A percentile compares a stretch with the other conserved stretches of the same genome.
These are phyloP conservation scores for Claviceps capensis DNA, from an alignment of 2,329 filamentous ascomycete genomes.

Conservation along the genomic window DNA sequence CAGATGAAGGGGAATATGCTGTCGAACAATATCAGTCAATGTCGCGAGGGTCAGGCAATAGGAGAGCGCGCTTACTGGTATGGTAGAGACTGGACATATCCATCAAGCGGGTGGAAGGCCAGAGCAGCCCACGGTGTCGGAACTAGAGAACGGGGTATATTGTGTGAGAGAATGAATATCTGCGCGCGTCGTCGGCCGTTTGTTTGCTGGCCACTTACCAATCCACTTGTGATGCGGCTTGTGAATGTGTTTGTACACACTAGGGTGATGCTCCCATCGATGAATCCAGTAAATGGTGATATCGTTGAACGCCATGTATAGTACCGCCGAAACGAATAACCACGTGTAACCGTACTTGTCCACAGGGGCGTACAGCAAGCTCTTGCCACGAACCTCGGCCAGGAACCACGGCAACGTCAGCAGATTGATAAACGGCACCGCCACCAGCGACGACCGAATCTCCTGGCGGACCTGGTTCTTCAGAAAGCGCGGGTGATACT, in stretches of 20 bases:
- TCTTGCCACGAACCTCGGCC: conserved; percentile 32
- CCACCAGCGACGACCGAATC: conserved; percentile 27
- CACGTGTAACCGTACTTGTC: conserved; percentile 27
- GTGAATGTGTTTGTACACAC: conserved; percentile 71
- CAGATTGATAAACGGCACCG: conserved; percentile 30
- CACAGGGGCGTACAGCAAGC: conserved; percentile 25
- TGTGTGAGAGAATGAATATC: too few relatives aligned
- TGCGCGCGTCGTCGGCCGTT: too few relatives aligned
- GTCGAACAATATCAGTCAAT: neutral
- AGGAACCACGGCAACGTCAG: conserved; percentile 32
- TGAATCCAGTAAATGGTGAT: conserved; percentile 80
- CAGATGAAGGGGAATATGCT: conserved; percentile 77
- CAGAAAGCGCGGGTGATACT: conserved; percentile 33
- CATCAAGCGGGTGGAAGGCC: conserved; percentile 90
- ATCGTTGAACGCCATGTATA: conserved; percentile 19
- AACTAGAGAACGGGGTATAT: conserved; percentile 34
- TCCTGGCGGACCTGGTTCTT: conserved; percentile 32
- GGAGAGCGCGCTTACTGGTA: conserved; percentile 45
- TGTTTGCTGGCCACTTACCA: conserved; percentile 7
- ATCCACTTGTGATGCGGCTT: conserved; percentile 99
- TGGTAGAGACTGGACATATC: conserved; percentile 74
- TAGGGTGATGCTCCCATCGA: conserved; percentile 67
- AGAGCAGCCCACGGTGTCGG: conserved; percentile 85
- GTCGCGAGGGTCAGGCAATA: too few relatives aligned
- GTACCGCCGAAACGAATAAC: conserved; percentile 22